Evolutionary conservation across 116 monocot species (phyloP).

Genomic region (Iris pallida): DNA sequence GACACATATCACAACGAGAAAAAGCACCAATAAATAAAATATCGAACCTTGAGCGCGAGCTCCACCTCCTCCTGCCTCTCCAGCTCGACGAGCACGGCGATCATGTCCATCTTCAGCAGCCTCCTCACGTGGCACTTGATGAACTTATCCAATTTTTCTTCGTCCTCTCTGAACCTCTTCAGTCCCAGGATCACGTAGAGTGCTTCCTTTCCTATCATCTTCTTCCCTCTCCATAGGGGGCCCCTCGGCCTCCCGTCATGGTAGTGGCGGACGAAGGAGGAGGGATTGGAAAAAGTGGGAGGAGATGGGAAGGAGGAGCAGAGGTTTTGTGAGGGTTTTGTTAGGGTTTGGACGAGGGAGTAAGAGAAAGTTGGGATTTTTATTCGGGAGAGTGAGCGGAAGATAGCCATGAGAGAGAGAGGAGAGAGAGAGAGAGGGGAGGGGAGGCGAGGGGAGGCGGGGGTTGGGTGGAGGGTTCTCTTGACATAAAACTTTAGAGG

Average conservation of each 20-base stretch:
- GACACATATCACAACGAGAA: background rate
- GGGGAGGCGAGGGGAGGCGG: no score
- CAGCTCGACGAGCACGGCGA: constrained; percentile 70
- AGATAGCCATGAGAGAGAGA: constrained; percentile 31
- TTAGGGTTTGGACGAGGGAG: constrained; percentile 11
- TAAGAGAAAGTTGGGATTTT: constrained; percentile 23
- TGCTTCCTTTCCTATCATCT: constrained; percentile 87
- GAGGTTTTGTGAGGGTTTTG: constrained; percentile 3
- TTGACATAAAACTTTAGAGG: no score
- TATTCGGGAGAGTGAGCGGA: constrained; percentile 24
- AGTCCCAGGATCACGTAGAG: constrained; percentile 73
- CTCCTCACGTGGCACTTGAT: constrained; percentile 64
- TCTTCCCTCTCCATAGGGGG: constrained; percentile 94
- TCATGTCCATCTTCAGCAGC: constrained; percentile 86
- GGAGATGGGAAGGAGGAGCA: background rate
- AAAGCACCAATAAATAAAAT: background rate
- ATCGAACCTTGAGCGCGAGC: constrained; percentile 73
- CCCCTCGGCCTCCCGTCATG: constrained; percentile 89
- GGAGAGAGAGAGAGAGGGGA: no score
- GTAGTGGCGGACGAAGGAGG: constrained; percentile 34
- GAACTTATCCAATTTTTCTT: constrained; percentile 74
- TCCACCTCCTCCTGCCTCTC: constrained; percentile 81
- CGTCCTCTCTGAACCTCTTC: constrained; percentile 84
- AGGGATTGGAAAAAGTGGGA: background rate
- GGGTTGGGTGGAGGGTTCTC: no score